Evolutionary conservation across 805 yeast species (phyloP), one percentile per base, ranked within the genome.

Genomic region (Saturnispora kantuleensis): DNA sequence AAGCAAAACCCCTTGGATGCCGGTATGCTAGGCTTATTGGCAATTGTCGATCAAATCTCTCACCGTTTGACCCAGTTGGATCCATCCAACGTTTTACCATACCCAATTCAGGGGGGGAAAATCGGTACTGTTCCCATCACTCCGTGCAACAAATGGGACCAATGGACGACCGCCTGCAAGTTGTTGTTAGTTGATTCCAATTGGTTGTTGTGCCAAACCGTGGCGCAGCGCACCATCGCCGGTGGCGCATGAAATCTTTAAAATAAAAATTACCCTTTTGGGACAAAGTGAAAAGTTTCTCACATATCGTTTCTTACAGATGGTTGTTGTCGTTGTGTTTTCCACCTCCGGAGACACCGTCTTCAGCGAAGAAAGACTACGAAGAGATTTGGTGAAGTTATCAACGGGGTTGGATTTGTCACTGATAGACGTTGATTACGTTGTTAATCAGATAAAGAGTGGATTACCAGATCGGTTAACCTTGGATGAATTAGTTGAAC

Each of bases 121-220:
- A 81, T 90, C 31, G 95, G 93, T 1, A 88, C 85, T 1, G 73
- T 77, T 45, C 76, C 84, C 41, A 81, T 90, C n/a, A 68, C 79
- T 39, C 71, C 86, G 1, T 76, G 84, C 1, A 73, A 84, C 3
- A 74, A 81, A 0, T 81, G 81, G 57, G 77, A 77, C 38, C 86
- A 83, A 49, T 89, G 97, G 97, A 86, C 96, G 0, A 76, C 81
- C 21, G 90, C 95, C 1, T 88, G 96, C 63, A 82, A 84, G 54
- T 84, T 79, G 56, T 66, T 90, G 10, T 64, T 89, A 39, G 84
- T 93, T 0, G 77, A 90, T 55, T 70, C 78, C 29, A 87, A 86
- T 56, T 90, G 96, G 95, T 71, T 90, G 4, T 87, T 80, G 57
- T 76, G 86, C 3, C 26, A 21, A 21, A 21, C 26, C 26, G 72